Evolutionary conservation across 768 basidiomycete species (phyloP), one percentile per base, ranked within the genome.

Genomic region (Saitozyma sp.): DNA sequence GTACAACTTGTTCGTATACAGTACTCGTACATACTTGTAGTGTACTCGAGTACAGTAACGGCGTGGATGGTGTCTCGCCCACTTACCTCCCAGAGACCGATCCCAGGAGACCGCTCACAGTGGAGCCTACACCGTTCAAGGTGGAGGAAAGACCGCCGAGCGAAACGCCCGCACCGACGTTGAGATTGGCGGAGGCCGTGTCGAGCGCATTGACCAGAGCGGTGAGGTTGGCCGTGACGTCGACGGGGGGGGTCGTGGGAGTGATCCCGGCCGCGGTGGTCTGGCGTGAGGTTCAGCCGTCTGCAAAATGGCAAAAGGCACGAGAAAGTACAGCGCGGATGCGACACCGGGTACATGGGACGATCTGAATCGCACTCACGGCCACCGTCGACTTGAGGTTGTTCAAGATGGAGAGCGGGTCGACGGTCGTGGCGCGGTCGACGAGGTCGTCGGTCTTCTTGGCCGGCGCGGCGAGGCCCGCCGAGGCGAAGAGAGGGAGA

Each of bases 211-310:
- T 29, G 29, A 5, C 29, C 29, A 58, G 56, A 9, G 49, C 56
- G 29, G 56, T 58, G 13, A 58, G 48, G n/a, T 40, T 43, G 8
- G 56, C 56, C 11, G 50, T 16, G 9, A 58, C 56, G 38, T 58
- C 56, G 7, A 58, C 8, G 38, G 39, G 48, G n/a, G 37, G 20
- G 48, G 49, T 58, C 11, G 11, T 49, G 37, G 41, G 19, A 6
- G 56, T 16, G 16, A 19, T 6, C n/a, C 6, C 46, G 14, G 37
- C 43, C 10, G 42, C 16, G 39, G 39, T 39, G 39, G 39, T 41
- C 39, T 55, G 40, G 54, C 39, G 16, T 14, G 20, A 20, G 43
- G 56, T 5, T 29, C 29, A 29, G 29, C 29, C n/a, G n/a, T n/a
- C 29, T 29, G 29, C 29, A 5, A 2, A 29, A 29, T 2, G 29